Conservation (phyloP, 2,329 filamentous ascomycete genomes). For the Chaetomium globosum region DNA sequence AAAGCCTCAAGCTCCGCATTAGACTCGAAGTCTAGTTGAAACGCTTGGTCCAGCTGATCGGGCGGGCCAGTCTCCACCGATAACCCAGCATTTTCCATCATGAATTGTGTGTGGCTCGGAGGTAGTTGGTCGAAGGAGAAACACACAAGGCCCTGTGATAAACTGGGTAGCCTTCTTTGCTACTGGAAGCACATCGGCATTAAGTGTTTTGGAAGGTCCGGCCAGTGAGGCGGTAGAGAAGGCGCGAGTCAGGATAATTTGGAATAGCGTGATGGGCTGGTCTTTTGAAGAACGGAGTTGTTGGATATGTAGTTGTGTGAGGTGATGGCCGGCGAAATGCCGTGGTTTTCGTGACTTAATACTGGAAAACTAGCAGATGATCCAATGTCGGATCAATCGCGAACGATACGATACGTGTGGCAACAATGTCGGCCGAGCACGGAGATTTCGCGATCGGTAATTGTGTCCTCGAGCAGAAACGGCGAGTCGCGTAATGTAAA, state of each 20-base stretch:
- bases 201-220: not conserved
- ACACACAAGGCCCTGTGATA: not conserved
- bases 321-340: not conserved
- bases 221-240: not conserved
- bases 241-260: not conserved
- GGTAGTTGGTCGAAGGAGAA: not conserved
- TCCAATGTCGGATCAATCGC: not conserved
- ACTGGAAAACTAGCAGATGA: not conserved
- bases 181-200: slow-evolving; percentile 16
- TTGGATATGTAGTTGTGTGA: not conserved
- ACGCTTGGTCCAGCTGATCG: slow-evolving; percentile 27
- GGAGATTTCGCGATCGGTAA: not conserved
- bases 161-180: not conserved
- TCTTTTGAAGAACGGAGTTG: not conserved
- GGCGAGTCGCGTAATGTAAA: not conserved
- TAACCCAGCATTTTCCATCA: slow-evolving; percentile 33
- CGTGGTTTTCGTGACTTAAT: not conserved
- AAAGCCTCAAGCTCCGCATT: slow-evolving; percentile 18
- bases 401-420: not conserved
- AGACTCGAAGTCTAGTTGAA: slow-evolving; percentile 31
- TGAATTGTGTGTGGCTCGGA: not conserved
- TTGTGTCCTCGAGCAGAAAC: not conserved
- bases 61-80: slow-evolving; percentile 22
- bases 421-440: not conserved
- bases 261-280: not conserved